Conservation (phyloP, 2,329 filamentous ascomycete species). For the Ophiostoma fasciatum region DNA sequence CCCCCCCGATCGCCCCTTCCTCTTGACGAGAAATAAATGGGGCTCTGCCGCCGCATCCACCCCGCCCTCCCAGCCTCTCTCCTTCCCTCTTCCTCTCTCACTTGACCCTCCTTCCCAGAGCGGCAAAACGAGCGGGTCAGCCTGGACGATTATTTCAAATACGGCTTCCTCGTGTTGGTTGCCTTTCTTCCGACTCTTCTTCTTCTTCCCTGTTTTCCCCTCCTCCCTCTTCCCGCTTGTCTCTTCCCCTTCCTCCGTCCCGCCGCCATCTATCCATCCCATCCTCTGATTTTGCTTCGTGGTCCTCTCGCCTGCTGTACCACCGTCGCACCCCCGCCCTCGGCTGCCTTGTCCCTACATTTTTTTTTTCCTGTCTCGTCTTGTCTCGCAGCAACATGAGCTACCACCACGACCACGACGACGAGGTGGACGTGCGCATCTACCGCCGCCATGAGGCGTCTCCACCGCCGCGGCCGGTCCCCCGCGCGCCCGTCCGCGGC, state of each 20-base stretch:
- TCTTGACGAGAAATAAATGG: no score
- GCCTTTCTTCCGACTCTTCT: background rate
- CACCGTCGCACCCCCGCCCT: no score
- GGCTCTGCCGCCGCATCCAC: constrained; percentile 7
- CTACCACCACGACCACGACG: constrained; percentile 35
- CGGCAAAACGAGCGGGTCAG: no score
- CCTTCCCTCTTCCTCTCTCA: constrained; percentile 1
- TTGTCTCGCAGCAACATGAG: constrained; percentile 8
- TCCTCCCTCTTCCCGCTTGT: background rate
- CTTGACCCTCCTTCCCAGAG: background rate
- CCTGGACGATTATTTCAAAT: no score
- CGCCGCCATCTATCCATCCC: no score
- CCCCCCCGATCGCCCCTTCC: no score
- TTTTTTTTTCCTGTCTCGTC: background rate
- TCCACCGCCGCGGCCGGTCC: constrained; percentile 19
- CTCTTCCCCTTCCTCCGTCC: background rate
- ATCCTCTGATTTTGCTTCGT: background rate
- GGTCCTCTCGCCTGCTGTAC: background rate
- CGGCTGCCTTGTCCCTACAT: background rate
- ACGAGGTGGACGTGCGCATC: constrained; percentile 38
- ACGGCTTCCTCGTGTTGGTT: background rate
- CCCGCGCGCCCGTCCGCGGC: constrained; percentile 23
- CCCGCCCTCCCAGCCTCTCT: constrained; percentile 12
- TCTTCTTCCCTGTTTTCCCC: background rate
- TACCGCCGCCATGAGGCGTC: constrained; percentile 20